Conservation (phyloP, 805 yeast species). For the Lachancea sp. region DNA sequence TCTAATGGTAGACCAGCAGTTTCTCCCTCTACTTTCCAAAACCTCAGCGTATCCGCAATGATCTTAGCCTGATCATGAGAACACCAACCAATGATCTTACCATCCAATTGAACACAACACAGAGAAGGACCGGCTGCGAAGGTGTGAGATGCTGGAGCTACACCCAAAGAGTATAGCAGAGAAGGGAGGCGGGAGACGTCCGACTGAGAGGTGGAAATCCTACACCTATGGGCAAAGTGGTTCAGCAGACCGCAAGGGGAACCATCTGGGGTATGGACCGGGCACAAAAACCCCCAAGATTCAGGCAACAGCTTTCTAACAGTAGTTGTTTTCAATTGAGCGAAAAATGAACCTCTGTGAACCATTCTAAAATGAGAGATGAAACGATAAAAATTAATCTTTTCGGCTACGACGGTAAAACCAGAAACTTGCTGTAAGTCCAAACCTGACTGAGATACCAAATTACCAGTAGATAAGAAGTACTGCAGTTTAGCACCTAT, state of each 20-base stretch:
- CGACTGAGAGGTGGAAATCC: constrained; percentile 66
- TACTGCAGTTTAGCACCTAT: constrained; percentile 93
- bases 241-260: constrained; percentile 97
- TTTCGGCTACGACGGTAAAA: constrained; percentile 97
- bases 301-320: constrained; percentile 95
- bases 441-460: constrained; percentile 93
- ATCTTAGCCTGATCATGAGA: constrained; percentile 80
- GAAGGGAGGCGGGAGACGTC: constrained; percentile 70
- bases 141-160: constrained; percentile 63
- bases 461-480: constrained; percentile 92
- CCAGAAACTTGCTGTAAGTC: constrained; percentile 98
- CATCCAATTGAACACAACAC: constrained; percentile 91
- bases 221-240: constrained; percentile 94
- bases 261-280: constrained; percentile 99
- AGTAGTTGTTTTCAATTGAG: constrained; percentile 94
- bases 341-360: constrained; percentile 98
- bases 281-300: constrained; percentile 98
- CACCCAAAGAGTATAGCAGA: constrained; percentile 67
- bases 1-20: constrained; percentile 70
- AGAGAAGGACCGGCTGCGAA: constrained; percentile 82
- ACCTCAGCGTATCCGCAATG: constrained; percentile 84
- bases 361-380: constrained; percentile 99
- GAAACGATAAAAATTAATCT: constrained; percentile 94
- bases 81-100: constrained; percentile 89
- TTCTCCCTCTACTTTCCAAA: constrained; percentile 81